Base-by-base conservation (phyloP, 1,139 yeast genomes). In the Candida sanyaensis region DNA sequence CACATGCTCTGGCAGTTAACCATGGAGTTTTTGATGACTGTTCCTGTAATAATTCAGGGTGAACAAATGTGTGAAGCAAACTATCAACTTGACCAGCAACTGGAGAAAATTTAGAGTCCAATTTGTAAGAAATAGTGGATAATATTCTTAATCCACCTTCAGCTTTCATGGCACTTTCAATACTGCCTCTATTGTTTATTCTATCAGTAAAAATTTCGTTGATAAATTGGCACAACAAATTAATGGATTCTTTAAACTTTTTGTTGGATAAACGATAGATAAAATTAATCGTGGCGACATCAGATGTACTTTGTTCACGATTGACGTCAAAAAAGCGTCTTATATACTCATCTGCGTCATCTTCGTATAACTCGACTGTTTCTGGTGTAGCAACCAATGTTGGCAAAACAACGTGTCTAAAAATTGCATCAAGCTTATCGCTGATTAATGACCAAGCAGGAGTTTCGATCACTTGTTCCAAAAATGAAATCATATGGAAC, bases 281-380 rank as follows among this genome's bases (percentile, higher is more conserved):
- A 56, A 90, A 88, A 64, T 86, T 87, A 44, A 87, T 80, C 1
- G 97, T 86, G 0, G 96, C 96, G 38, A 83, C 82, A 59, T 89
- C 96, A 0, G 96, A 83, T 10, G 93, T 85, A 42, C 81, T 79
- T 34, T 81, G 77, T 54, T 88, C 96, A 55, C 88, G 83, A 59
- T 81, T 84, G 49, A 84, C 73, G 60, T 85, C 91, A 55, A 84
- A 84, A 58, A 70, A 84, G 55, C 88, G 76, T 68, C 91, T 77
- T 34, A 86, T 76, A 58, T 86, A 87, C 57, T 86, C 92, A 54
- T 84, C 88, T 5, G 87, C 84, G 52, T 86, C 92, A 52, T 82
- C 88, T 56, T 86, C 88, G 58, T 82, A 84, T 47, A 84, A 67
- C 56, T 84, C 88, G 36, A 85, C 68, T 34, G 81, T 74, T 50